These are phyloP conservation scores for Geoglossum glabrum DNA, from an alignment of 495 filamentous ascomycete species.

Conservation along the genomic window DNA sequence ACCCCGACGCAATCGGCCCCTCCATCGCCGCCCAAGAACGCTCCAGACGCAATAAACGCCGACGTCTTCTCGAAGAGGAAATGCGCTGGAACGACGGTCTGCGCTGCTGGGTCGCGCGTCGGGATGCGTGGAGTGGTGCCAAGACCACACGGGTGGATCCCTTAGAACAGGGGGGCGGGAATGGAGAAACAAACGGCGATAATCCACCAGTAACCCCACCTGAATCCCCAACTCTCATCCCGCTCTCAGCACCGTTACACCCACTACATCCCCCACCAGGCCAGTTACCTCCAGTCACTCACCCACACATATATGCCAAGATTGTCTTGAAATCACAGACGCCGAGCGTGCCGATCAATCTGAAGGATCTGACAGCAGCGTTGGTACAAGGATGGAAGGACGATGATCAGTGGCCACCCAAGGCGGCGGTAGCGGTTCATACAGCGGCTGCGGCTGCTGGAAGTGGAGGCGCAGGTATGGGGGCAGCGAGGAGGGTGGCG, in stretches of 20 bases:
- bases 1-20: conserved; percentile 35
- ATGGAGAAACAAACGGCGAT: conserved; percentile 9
- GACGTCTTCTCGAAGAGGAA: conserved; percentile 45
- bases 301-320: conserved; percentile 74
- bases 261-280: not conserved
- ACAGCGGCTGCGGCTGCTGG: too few relatives aligned
- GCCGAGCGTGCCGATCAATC: conserved; percentile 71
- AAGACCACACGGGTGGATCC: not conserved
- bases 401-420: conserved; percentile 87
- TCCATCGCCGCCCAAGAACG: conserved; percentile 17
- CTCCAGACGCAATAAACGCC: conserved; percentile 36
- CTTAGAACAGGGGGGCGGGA: not conserved
- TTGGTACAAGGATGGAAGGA: conserved; percentile 85
- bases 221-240: conserved; percentile 24
- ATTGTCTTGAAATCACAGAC: conserved; percentile 57
- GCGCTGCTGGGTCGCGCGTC: conserved; percentile 46
- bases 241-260: conserved; percentile 25
- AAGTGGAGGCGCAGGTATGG: too few relatives aligned
- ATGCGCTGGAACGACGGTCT: conserved; percentile 69
- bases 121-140: conserved; percentile 82
- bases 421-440: conserved; percentile 11
- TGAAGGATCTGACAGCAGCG: conserved; percentile 56
- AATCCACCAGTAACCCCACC: conserved; percentile 14
- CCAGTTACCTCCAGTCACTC: conserved; percentile 13
- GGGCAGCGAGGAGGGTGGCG: too few relatives aligned